These are phyloP conservation scores for Yamadazyma sp. DNA, from an alignment of 1,139 yeast species.

Conservation along the genomic window DNA sequence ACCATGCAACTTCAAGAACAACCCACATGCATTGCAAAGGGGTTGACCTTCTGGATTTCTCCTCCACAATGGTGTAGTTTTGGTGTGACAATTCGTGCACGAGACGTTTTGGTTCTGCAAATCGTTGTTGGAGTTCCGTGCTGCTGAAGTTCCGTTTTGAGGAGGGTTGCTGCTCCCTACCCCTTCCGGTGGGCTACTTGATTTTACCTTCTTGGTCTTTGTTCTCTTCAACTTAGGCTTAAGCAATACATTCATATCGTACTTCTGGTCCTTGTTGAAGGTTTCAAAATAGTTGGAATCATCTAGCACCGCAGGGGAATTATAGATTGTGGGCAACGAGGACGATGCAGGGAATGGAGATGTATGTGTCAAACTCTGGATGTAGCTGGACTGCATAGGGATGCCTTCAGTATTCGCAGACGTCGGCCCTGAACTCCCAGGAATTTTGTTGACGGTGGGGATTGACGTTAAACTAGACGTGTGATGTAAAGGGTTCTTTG, in stretches of 20 bases:
- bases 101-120: constrained; percentile 12
- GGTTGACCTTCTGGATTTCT: constrained; percentile 58
- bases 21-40: constrained; percentile 61
- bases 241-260: constrained; percentile 10
- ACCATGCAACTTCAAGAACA: constrained; percentile 57
- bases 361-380: constrained; percentile 2
- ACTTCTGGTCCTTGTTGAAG: constrained; percentile 10
- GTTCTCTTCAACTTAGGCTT: constrained; percentile 15
- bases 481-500: constrained; percentile 5
- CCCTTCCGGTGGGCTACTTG: constrained; percentile 11
- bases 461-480: constrained; percentile 7
- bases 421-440: neutral
- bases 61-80: constrained; percentile 61
- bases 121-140: constrained; percentile 4
- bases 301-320: constrained; percentile 15
- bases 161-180: neutral
- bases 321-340: constrained; percentile 14
- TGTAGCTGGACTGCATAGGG: constrained; percentile 4
- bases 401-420: neutral
- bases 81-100: constrained; percentile 55
- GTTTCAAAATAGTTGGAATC: constrained; percentile 15
- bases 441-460: constrained; percentile 1
- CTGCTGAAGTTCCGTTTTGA: neutral
- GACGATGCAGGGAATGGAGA: constrained; percentile 10
- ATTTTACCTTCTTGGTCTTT: constrained; percentile 12